Evolutionary conservation across 2,329 filamentous ascomycete species (phyloP).

Genomic region (Decorospora gaudefroyi): DNA sequence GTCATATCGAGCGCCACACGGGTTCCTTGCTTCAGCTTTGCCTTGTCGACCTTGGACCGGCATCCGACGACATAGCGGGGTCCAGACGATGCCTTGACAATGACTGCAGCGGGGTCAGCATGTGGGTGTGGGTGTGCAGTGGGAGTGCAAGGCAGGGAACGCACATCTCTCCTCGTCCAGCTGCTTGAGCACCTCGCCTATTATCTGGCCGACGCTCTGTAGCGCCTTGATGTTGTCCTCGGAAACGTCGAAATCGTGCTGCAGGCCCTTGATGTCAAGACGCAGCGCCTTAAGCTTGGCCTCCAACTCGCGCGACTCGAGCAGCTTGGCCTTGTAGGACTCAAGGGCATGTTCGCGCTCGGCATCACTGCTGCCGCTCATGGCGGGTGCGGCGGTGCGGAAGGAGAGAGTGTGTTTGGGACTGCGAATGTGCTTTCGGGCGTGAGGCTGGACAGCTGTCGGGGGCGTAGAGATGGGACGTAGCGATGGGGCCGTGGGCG

Average conservation of each 20-base stretch:
- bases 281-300: constrained; percentile 93
- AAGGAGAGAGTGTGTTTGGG: constrained; percentile 1
- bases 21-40: constrained; percentile 96
- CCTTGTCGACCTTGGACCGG: constrained; percentile 96
- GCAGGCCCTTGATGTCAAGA: constrained; percentile 92
- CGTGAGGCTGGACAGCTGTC: too few species aligned
- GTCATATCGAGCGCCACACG: constrained; percentile 99
- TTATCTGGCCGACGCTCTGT: constrained; percentile 98
- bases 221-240: constrained; percentile 99
- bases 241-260: constrained; percentile 93
- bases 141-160: constrained; percentile 45
- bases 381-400: constrained; percentile 21
- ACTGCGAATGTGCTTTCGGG: constrained; percentile 1
- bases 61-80: constrained; percentile 98
- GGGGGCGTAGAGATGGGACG: too few species aligned
- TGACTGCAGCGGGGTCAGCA: constrained; percentile 64
- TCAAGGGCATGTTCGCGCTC: constrained; percentile 58
- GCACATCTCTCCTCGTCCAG: constrained; percentile 97
- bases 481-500: too few species aligned
- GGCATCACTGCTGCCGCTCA: constrained; percentile 52
- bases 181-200: constrained; percentile 98
- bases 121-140: not conserved
- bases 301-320: constrained; percentile 98
- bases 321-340: constrained; percentile 59
- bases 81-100: constrained; percentile 96